Evolutionary conservation across 2,329 filamentous ascomycete species (phyloP), one percentile per base, ranked within the genome.

Genomic region (Orbilia oligospora): DNA sequence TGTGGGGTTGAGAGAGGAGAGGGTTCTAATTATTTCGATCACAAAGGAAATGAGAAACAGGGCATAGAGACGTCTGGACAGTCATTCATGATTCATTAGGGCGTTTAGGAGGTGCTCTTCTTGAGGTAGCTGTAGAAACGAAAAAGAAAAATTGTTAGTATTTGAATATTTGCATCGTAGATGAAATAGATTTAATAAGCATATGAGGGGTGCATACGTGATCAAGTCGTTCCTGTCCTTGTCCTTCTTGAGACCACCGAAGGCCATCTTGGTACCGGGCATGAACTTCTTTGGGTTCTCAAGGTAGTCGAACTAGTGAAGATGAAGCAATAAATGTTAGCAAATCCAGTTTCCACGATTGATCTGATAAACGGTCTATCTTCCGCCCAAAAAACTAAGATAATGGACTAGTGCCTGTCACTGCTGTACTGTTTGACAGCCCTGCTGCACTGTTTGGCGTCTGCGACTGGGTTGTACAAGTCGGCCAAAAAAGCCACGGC

Each of bases 241-340:
- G 85, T 91, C 90, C 93, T 99, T 99, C 94, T 99, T 99, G 85
- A 99, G 90, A 87, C 96, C 96, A 88, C 96, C 96, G 86, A 98
- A 99, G 84, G 96, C 96, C 96, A 99, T 99, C 93, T 98, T 99
- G 88, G 96, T 99, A 83, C 96, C 96, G 83, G 96, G 96, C 82
- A 99, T 97, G 91, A 94, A 99, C 90, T 98, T 98, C 92, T 99
- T 99, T 88, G 96, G 96, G 92, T 98, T 98, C 91, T 99, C 96
- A 84, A 99, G 94, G 91, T 99, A 99, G 82, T 91, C 90, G 88
- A 97, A 98, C 93, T 94, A 83, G 12, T 44, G 41, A 18, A 61
- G 61, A 51, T 9, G 27, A 27, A 10, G 24, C 14, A 14, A 38
- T 46, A 20, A 36, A 12, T 61, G 38, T 48, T 48, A 71, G 81